phyloP scores from a whole-genome alignment of 352 stramenopile genomes.

The Phytophthora pinifolia region DNA sequence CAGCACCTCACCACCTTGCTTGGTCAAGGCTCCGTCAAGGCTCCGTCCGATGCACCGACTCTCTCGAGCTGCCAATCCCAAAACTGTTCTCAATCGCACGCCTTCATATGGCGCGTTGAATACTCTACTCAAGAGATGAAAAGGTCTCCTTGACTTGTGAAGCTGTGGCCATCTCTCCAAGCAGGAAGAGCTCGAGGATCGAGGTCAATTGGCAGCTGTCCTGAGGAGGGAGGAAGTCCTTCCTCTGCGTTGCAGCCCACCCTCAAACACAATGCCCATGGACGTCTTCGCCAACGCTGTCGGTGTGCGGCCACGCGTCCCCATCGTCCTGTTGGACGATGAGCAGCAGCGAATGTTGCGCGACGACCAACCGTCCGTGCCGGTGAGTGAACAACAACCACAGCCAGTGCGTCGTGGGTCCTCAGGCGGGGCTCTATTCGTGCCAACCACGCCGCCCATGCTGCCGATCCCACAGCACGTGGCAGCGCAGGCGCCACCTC shows the following conservation, averaged over 20 bases:
- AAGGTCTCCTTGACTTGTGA: too few species aligned
- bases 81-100: too few species aligned
- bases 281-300: conserved; percentile 25
- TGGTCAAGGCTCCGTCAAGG: too few species aligned
- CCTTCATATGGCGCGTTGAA: too few species aligned
- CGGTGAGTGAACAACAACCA: not conserved
- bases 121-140: too few species aligned
- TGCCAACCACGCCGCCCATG: conserved; percentile 32
- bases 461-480: conserved; percentile 23
- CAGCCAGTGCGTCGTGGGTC: conserved; percentile 14
- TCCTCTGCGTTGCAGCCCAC: conserved; percentile 3
- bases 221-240: conserved; percentile 6
- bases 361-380: conserved; percentile 2
- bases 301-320: conserved; percentile 2
- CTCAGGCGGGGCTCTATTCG: conserved; percentile 19
- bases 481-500: conserved; percentile 16
- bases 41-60: too few species aligned
- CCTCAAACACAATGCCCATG: conserved; percentile 5
- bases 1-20: too few species aligned
- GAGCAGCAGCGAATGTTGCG: conserved; percentile 56
- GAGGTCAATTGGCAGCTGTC: too few species aligned
- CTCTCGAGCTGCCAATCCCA: too few species aligned
- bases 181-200: too few species aligned
- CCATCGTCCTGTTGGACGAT: conserved; percentile 55
- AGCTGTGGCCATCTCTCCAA: too few species aligned